A percentile compares a stretch with the other conserved stretches of the same genome.
Conservation (phyloP, 2,329 filamentous ascomycete genomes). For the Thermoascus crustaceus region DNA sequence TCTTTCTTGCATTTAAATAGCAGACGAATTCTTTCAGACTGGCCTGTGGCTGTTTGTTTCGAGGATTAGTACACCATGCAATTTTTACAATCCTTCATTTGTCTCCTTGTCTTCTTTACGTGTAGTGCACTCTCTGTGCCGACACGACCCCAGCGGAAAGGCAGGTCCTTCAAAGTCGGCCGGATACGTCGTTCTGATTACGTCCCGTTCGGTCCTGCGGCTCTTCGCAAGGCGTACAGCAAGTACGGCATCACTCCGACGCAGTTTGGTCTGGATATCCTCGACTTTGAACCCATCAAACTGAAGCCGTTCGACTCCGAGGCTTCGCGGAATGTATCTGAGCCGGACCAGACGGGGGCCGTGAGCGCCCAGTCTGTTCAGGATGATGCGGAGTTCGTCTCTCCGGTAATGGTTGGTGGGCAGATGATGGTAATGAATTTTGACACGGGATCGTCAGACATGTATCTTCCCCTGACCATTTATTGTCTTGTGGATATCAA, state of each 20-base stretch:
- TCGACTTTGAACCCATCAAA: slow-evolving; percentile 27
- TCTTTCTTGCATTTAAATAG: too few species aligned
- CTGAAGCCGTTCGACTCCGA: slow-evolving; percentile 15
- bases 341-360: slow-evolving; percentile 40
- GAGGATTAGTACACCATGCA: slow-evolving; percentile 16
- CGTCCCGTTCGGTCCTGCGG: slow-evolving; percentile 50
- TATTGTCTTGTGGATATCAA: slow-evolving; percentile 3
- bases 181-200: slow-evolving; percentile 50
- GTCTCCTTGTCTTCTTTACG: slow-evolving; percentile 22
- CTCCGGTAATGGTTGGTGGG: slow-evolving; percentile 60
- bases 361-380: slow-evolving; percentile 58
- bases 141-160: slow-evolving; percentile 17
- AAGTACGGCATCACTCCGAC: slow-evolving; percentile 55
- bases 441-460: slow-evolving; percentile 67
- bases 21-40: background rate
- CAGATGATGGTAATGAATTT: slow-evolving; percentile 63
- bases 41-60: background rate
- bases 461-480: slow-evolving; percentile 37
- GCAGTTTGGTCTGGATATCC: slow-evolving; percentile 31
- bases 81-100: slow-evolving; percentile 19
- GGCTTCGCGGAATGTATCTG: slow-evolving; percentile 18
- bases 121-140: slow-evolving; percentile 27
- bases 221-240: slow-evolving; percentile 57
- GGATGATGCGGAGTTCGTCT: slow-evolving; percentile 62
- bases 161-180: slow-evolving; percentile 53